These are phyloP conservation scores for Aspergillus avenaceus DNA, from an alignment of 495 filamentous ascomycete genomes.

Conservation along the genomic window DNA sequence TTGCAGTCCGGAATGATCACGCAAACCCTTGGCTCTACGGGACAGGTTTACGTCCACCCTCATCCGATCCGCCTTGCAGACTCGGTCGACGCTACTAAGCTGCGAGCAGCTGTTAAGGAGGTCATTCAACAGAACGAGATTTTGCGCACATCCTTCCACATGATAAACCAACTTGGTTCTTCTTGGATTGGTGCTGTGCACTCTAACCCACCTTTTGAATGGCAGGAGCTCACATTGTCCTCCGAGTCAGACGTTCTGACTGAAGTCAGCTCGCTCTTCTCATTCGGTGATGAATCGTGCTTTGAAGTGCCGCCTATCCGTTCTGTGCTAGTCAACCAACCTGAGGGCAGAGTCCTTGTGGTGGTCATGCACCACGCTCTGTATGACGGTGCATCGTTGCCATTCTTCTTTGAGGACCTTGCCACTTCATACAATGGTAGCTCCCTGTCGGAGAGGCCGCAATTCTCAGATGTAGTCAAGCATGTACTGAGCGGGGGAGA, in stretches of 20 bases:
- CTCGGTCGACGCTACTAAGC: constrained; percentile 28
- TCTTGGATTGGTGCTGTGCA: constrained; percentile 25
- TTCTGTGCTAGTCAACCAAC: constrained; percentile 15
- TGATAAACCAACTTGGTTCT: constrained; percentile 14
- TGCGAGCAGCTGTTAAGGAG: constrained; percentile 45
- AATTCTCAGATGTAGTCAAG: constrained; percentile 31
- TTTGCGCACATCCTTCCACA: constrained; percentile 58
- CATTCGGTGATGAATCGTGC: constrained; percentile 11
- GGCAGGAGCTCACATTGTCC: constrained; percentile 15
- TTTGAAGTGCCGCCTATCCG: constrained; percentile 18
- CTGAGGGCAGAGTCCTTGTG: constrained; percentile 22
- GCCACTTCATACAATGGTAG: constrained; percentile 29
- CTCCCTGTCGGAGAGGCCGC: constrained; percentile 10
- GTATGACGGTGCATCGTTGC: constrained; percentile 81
- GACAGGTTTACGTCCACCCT: constrained; percentile 60
- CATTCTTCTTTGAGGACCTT: constrained; percentile 61
- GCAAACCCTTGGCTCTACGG: constrained; percentile 47
- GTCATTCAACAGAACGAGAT: constrained; percentile 47
- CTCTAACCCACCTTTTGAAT: constrained; percentile 13
- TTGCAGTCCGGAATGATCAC: constrained; percentile 75
- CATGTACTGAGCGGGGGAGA: constrained; percentile 15
- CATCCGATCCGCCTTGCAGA: constrained; percentile 52
- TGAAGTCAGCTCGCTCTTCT: constrained; percentile 7
- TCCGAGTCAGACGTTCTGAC: constrained; percentile 10
- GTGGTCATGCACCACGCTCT: constrained; percentile 70